Percentiles rank a stretch among this genome's conserved stretches.
phyloP scores from a whole-genome alignment of 768 basidiomycete species.

The Filobasidium floriforme region DNA sequence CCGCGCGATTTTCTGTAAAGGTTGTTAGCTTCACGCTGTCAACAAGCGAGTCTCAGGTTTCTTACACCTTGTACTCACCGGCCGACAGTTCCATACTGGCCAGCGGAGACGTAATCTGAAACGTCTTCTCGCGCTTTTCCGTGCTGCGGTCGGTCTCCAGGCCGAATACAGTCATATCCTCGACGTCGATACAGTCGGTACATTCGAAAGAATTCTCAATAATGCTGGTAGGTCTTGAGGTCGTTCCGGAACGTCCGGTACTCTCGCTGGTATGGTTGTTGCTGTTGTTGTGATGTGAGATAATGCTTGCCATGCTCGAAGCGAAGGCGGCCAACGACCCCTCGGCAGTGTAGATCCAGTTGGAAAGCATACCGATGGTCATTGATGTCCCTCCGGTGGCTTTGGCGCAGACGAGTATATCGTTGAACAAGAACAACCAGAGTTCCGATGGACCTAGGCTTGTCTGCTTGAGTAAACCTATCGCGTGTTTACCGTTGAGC shows the following conservation, averaged over 20 bases:
- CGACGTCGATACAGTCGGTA: not conserved
- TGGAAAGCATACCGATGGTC: not conserved
- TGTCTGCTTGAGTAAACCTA: not conserved
- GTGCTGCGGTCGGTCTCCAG: not conserved
- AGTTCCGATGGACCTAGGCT: not conserved
- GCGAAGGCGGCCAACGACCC: slow-evolving; percentile 4
- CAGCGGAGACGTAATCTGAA: slow-evolving; percentile 7
- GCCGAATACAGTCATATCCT: slow-evolving; percentile 10
- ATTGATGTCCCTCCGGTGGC: not conserved
- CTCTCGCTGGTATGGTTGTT: not conserved
- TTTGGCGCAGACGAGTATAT: slow-evolving; percentile 8
- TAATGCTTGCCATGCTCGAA: not conserved
- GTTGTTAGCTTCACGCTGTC: not conserved
- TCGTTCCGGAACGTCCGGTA: not conserved
- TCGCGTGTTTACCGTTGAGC: not conserved
- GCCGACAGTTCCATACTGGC: not conserved
- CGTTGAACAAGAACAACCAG: slow-evolving; percentile 12
- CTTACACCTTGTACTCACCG: not conserved
- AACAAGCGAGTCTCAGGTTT: not conserved
- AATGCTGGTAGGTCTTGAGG: not conserved
- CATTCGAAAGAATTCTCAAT: slow-evolving; percentile 9
- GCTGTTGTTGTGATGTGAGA: not conserved
- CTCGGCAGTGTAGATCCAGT: not conserved
- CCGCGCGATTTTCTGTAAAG: not conserved
- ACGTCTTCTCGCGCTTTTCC: slow-evolving; percentile 2